These are phyloP conservation scores for Neocucurbitaria cava DNA, from an alignment of 2,329 filamentous ascomycete species.

Conservation along the genomic window DNA sequence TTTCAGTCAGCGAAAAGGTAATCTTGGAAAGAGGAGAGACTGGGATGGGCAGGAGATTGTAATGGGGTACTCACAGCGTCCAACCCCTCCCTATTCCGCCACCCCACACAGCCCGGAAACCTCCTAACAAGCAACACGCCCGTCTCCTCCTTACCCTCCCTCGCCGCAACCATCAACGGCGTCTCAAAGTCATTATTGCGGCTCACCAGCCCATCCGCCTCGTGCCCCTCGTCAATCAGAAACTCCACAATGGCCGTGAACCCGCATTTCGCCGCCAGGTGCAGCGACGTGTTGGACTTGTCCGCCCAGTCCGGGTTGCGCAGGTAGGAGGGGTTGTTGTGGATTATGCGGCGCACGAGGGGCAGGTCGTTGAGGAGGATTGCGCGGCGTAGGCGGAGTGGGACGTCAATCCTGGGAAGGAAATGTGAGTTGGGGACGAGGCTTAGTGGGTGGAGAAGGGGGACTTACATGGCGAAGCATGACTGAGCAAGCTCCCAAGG, in stretches of 20 bases:
- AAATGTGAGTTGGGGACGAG: background rate
- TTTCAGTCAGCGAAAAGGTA: too few species aligned
- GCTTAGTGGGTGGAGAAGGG: background rate
- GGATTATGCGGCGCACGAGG: constrained; percentile 79
- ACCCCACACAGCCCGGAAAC: constrained; percentile 68
- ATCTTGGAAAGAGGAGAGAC: too few species aligned
- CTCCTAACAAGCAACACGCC: constrained; percentile 73
- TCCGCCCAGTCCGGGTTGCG: constrained; percentile 80
- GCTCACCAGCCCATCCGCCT: constrained; percentile 73
- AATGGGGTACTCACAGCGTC: constrained; percentile 72
- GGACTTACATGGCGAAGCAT: constrained; percentile 37
- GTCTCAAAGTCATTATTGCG: constrained; percentile 83
- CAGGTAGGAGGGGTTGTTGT: constrained; percentile 72
- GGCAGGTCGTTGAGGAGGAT: constrained; percentile 76
- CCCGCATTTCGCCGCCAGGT: constrained; percentile 78
- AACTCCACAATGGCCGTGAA: constrained; percentile 71
- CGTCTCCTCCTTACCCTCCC: constrained; percentile 72
- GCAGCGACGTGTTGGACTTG: constrained; percentile 83
- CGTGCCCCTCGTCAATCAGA: constrained; percentile 77
- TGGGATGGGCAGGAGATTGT: too few species aligned
- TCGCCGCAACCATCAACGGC: constrained; percentile 79
- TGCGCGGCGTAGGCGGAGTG: constrained; percentile 79
- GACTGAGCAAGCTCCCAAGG: constrained; percentile 17
- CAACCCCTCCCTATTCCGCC: constrained; percentile 70
- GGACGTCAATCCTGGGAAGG: constrained; percentile 73